Conservation (phyloP, 345 rosid genomes). For the Orychophragmus violaceus region DNA sequence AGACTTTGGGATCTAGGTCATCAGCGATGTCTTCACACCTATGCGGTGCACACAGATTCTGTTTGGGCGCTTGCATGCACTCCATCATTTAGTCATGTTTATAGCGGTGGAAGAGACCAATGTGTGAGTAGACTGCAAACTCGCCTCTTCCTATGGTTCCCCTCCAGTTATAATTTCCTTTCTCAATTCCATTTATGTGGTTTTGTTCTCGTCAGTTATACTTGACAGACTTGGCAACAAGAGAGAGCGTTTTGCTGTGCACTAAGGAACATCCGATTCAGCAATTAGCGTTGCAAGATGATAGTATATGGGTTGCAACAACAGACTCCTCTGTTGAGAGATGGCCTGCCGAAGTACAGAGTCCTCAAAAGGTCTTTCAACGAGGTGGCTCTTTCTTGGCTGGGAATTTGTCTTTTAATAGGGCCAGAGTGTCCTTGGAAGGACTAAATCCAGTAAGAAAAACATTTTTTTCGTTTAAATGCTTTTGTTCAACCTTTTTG, state of each 20-base stretch:
- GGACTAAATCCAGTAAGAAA: constrained; percentile 80
- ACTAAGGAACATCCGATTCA: constrained; percentile 79
- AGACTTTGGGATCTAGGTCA: constrained; percentile 99
- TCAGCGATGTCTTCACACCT: constrained; percentile 97
- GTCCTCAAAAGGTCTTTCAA: constrained; percentile 76
- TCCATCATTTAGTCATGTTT: constrained; percentile 89
- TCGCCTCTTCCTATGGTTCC: neutral
- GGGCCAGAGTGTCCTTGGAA: constrained; percentile 95
- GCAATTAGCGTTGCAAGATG: constrained; percentile 84
- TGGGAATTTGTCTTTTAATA: constrained; percentile 89
- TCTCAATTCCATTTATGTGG: neutral
- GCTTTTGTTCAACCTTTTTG: neutral
- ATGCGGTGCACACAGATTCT: constrained; percentile 99
- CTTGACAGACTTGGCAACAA: constrained; percentile 87
- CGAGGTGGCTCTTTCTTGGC: constrained; percentile 94
- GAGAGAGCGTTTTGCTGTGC: constrained; percentile 95
- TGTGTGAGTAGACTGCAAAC: constrained; percentile 54
- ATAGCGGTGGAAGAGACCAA: constrained; percentile 96
- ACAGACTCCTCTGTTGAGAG: constrained; percentile 82
- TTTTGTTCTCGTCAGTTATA: constrained; percentile 52
- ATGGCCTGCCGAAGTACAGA: constrained; percentile 89
- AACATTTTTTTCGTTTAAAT: neutral
- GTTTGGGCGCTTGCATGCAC: constrained; percentile 99
- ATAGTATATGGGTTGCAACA: constrained; percentile 88
- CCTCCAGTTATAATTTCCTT: neutral